A percentile compares a stretch with the other conserved stretches of the same genome.
These are phyloP conservation scores for Angomonas ambiguus DNA, from an alignment of 208 protist genomes.

Conservation along the genomic window DNA sequence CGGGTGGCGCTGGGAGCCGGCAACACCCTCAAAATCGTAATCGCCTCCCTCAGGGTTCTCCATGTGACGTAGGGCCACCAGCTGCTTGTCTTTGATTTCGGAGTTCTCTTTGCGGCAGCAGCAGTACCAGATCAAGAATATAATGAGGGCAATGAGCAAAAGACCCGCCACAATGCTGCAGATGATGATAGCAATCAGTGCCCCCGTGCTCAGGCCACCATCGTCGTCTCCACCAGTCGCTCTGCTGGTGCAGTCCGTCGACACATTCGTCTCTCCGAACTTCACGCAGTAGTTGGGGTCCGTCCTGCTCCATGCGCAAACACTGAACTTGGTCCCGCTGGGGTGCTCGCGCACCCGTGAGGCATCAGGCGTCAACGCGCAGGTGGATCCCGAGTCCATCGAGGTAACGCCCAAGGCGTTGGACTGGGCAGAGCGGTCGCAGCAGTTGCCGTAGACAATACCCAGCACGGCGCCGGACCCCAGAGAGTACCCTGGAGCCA, in stretches of 20 bases:
- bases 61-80: slow-evolving; percentile 25
- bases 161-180: neutral
- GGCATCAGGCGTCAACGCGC: slow-evolving; percentile 27
- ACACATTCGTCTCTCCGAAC: slow-evolving; percentile 23
- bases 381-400: slow-evolving; percentile 20
- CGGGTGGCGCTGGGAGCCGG: slow-evolving; percentile 23
- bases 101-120: neutral
- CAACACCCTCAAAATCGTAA: slow-evolving; percentile 13
- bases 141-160: neutral
- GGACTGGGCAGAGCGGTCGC: slow-evolving; percentile 21
- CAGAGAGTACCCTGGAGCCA: slow-evolving; percentile 20
- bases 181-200: slow-evolving; percentile 34
- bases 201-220: slow-evolving; percentile 22
- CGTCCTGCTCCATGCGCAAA: slow-evolving; percentile 47
- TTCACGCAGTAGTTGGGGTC: slow-evolving; percentile 50
- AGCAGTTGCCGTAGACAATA: slow-evolving; percentile 55
- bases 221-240: slow-evolving; percentile 1
- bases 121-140: neutral
- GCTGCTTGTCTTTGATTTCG: slow-evolving; percentile 17
- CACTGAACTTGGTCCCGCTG: slow-evolving; percentile 20
- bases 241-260: slow-evolving; percentile 19
- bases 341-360: slow-evolving; percentile 19
- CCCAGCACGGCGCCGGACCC: slow-evolving; percentile 15
- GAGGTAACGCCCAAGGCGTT: slow-evolving; percentile 9
- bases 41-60: slow-evolving; percentile 12